Conservation (phyloP, 305 asterid species). For the Fraxinus paxiana region DNA sequence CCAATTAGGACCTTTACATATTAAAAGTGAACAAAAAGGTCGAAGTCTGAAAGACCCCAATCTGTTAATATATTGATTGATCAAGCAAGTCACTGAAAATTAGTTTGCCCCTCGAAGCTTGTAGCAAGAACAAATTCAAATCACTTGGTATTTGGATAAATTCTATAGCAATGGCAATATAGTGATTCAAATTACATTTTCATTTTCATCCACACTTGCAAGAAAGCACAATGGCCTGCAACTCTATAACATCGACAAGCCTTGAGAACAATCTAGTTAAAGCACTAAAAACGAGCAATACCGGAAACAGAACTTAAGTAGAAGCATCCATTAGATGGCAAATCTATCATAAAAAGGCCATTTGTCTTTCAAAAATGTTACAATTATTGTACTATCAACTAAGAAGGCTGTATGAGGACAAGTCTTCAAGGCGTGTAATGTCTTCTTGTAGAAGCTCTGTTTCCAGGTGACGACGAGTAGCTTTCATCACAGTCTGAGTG, state of each 20-base stretch:
- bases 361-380: slow-evolving; percentile 15
- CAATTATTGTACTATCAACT: slow-evolving; percentile 30
- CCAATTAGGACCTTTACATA: background rate
- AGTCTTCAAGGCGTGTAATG: slow-evolving; percentile 69
- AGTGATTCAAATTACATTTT: background rate
- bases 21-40: background rate
- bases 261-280: slow-evolving; percentile 17
- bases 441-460: slow-evolving; percentile 87
- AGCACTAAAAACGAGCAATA: slow-evolving; percentile 5
- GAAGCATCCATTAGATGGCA: slow-evolving; percentile 14
- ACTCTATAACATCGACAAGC: background rate
- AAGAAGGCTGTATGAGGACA: slow-evolving; percentile 86
- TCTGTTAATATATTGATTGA: background rate
- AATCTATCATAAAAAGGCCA: slow-evolving; percentile 11
- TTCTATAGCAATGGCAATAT: background rate
- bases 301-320: background rate
- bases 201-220: background rate
- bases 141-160: background rate
- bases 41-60: background rate
- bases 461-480: slow-evolving; percentile 93
- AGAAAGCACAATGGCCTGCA: background rate
- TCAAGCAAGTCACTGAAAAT: background rate
- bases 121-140: background rate
- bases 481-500: slow-evolving; percentile 88
- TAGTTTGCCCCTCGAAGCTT: background rate